Percentiles rank a stretch among this genome's conserved stretches.
phyloP scores from a whole-genome alignment of 1,284 basidiomycete genomes.

The Malassezia cuniculi region DNA sequence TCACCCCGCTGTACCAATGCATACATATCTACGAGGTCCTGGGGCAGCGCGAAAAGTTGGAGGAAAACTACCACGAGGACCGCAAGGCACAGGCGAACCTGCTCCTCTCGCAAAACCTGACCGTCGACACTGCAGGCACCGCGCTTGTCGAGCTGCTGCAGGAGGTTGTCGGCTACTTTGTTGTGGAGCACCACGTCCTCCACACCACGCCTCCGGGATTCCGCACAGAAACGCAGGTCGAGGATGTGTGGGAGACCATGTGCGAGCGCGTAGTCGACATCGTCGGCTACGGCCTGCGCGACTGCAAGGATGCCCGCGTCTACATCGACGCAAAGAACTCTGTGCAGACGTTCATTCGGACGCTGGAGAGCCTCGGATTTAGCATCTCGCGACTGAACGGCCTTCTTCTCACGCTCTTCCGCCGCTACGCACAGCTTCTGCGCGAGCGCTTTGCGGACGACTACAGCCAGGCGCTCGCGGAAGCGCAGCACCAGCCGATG shows the following conservation, averaged over 20 bases:
- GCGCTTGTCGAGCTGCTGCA: constrained; percentile 48
- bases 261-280: constrained; percentile 63
- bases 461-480: constrained; percentile 50
- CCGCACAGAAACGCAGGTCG: constrained; percentile 75
- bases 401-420: constrained; percentile 74
- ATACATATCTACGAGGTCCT: constrained; percentile 92
- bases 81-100: constrained; percentile 82
- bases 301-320: constrained; percentile 66
- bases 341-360: constrained; percentile 76
- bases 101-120: constrained; percentile 59
- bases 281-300: constrained; percentile 61
- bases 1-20: constrained; percentile 87
- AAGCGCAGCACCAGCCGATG: constrained; percentile 89
- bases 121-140: constrained; percentile 42
- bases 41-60: constrained; percentile 74
- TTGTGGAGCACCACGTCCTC: constrained; percentile 85
- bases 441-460: constrained; percentile 68
- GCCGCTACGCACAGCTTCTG: constrained; percentile 72
- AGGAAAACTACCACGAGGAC: constrained; percentile 85
- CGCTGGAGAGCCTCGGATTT: constrained; percentile 63
- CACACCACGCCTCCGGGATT: constrained; percentile 63
- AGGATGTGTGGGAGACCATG: constrained; percentile 89
- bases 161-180: constrained; percentile 97
- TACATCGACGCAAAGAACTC: constrained; percentile 75
- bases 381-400: constrained; percentile 69